These are phyloP conservation scores for Castanea sativa DNA, from an alignment of 306 rosid species.

Conservation along the genomic window DNA sequence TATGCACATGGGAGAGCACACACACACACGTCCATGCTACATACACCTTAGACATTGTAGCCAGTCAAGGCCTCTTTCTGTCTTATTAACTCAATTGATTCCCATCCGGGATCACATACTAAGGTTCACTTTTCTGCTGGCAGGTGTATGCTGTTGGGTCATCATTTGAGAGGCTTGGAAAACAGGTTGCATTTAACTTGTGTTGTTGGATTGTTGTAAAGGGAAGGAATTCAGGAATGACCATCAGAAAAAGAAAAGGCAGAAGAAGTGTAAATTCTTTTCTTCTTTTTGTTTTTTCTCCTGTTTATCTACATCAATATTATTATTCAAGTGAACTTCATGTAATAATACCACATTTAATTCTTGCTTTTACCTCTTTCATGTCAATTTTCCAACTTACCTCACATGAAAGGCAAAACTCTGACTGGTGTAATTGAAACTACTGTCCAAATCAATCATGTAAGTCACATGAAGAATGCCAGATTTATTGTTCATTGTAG, in stretches of 20 bases:
- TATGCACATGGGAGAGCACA: neutral
- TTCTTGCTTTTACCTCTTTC: slow-evolving; percentile 21
- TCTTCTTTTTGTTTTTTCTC: slow-evolving; percentile 21
- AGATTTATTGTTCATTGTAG: neutral
- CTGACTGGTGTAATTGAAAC: neutral
- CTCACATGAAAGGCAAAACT: neutral
- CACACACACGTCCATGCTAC: neutral
- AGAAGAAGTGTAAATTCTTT: slow-evolving; percentile 58
- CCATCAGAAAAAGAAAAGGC: neutral
- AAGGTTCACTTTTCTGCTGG: slow-evolving; percentile 14
- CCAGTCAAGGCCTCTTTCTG: neutral
- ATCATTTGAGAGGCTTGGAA: slow-evolving; percentile 96
- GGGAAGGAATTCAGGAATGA: slow-evolving; percentile 19
- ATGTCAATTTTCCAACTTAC: slow-evolving; percentile 15
- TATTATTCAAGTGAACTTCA: slow-evolving; percentile 12
- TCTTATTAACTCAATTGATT: neutral
- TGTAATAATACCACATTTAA: slow-evolving; percentile 21
- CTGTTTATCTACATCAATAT: slow-evolving; percentile 4
- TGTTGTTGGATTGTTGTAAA: slow-evolving; percentile 80
- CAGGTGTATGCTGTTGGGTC: slow-evolving; percentile 99
- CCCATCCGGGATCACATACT: neutral
- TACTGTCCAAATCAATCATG: neutral
- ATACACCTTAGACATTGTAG: neutral
- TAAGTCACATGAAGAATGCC: neutral
- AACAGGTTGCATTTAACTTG: slow-evolving; percentile 89